Percentiles rank a stretch among this genome's conserved stretches.
These are phyloP conservation scores for Hymenoscyphus scutula DNA, from an alignment of 2,329 filamentous ascomycete species.

Conservation along the genomic window DNA sequence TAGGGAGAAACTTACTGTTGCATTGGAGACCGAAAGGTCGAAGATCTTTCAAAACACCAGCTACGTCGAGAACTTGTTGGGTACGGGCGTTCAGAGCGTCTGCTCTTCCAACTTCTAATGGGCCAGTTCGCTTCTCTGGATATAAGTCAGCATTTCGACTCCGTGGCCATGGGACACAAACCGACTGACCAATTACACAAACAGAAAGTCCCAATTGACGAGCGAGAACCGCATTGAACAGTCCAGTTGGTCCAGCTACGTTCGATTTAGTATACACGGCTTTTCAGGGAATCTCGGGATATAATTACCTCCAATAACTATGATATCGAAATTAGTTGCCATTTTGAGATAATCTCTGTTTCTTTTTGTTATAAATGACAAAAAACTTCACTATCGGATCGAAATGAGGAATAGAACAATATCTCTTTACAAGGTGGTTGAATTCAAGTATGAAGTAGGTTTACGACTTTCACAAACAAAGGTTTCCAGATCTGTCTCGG, in stretches of 20 bases:
- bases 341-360: background rate
- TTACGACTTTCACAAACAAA: background rate
- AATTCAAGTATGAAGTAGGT: background rate
- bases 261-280: background rate
- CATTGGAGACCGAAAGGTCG: conserved; percentile 46
- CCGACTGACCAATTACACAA: conserved; percentile 28
- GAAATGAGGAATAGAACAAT: too few species aligned
- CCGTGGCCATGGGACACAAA: too few species aligned
- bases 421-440: background rate
- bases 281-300: background rate
- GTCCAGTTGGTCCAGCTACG: conserved; percentile 45
- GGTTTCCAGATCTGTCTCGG: background rate
- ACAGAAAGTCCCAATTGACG: conserved; percentile 43
- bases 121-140: conserved; percentile 41
- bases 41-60: conserved; percentile 43
- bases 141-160: background rate
- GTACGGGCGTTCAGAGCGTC: conserved; percentile 50
- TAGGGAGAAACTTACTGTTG: conserved; percentile 42
- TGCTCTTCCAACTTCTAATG: conserved; percentile 44
- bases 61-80: conserved; percentile 48
- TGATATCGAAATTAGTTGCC: background rate
- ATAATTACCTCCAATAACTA: conserved; percentile 7
- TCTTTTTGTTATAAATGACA: background rate
- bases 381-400: background rate
- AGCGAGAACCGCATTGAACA: conserved; percentile 45